Evolutionary conservation across 441 rosid genomes (phyloP).

Genomic region (Erodium texanum): DNA sequence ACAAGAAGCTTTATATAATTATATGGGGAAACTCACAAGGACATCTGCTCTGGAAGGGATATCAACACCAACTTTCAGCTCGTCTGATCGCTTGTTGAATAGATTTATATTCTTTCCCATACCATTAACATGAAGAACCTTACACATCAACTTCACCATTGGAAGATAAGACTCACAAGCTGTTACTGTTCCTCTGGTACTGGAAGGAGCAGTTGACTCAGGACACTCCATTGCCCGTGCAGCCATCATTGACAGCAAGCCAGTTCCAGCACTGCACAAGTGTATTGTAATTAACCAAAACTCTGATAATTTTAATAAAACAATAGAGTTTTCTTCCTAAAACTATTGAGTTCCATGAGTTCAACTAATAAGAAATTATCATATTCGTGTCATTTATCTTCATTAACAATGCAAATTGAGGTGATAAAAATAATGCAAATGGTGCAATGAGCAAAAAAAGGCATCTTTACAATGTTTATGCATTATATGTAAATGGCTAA

Average conservation of each 20-base stretch:
- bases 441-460: neutral
- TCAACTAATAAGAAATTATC: neutral
- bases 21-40: slow-evolving; percentile 45
- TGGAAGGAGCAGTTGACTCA: slow-evolving; percentile 14
- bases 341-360: neutral
- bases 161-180: slow-evolving; percentile 96
- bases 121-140: slow-evolving; percentile 62
- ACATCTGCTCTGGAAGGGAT: slow-evolving; percentile 67
- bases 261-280: slow-evolving; percentile 88
- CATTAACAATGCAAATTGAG: slow-evolving; percentile 6
- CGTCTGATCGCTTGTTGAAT: slow-evolving; percentile 79
- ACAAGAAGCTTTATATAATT: slow-evolving; percentile 1
- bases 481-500: neutral
- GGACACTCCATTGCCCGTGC: slow-evolving; percentile 55
- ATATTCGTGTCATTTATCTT: neutral
- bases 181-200: slow-evolving; percentile 42
- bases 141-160: slow-evolving; percentile 85
- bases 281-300: neutral
- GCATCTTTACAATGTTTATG: neutral
- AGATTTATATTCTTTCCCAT: slow-evolving; percentile 48
- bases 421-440: slow-evolving; percentile 3
- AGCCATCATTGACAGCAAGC: slow-evolving; percentile 92
- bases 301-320: neutral
- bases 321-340: neutral
- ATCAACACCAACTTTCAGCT: slow-evolving; percentile 54